A percentile compares a stretch with the other conserved stretches of the same genome.
Evolutionary conservation across 805 yeast species (phyloP).

Genomic region (Yarrowia hollandica): DNA sequence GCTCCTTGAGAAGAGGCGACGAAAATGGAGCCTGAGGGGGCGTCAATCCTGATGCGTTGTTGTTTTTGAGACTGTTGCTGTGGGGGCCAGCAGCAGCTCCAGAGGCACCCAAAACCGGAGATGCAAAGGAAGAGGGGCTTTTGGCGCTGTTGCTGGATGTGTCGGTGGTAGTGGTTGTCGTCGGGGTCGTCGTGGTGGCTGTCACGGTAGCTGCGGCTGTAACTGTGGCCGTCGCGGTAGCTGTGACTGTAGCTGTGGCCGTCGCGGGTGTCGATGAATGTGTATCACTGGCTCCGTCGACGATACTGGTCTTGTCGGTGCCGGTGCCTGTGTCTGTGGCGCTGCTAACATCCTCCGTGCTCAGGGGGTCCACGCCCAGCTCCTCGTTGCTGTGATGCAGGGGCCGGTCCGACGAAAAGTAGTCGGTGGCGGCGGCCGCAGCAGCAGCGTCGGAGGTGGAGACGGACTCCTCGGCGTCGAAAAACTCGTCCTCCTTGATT

Average conservation of each 20-base stretch:
- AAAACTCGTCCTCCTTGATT: slow-evolving; percentile 14
- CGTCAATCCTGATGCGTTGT: neutral
- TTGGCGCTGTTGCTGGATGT: neutral
- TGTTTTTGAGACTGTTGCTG: neutral
- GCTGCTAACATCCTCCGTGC: slow-evolving; percentile 12
- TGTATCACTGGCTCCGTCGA: slow-evolving; percentile 1
- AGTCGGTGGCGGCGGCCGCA: neutral
- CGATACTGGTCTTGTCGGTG: slow-evolving; percentile 3
- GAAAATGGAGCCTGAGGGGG: slow-evolving; percentile 1
- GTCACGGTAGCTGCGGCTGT: too few relatives aligned
- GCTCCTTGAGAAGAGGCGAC: slow-evolving; percentile 15
- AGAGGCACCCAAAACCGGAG: neutral
- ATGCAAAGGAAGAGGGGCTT: slow-evolving; percentile 13
- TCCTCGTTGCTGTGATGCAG: neutral
- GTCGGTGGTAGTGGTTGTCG: neutral
- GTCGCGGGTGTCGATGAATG: too few relatives aligned
- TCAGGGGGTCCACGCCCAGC: neutral
- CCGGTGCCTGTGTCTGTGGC: neutral
- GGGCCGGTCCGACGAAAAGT: neutral
- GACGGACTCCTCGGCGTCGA: slow-evolving; percentile 13
- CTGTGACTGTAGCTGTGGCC: too few relatives aligned
- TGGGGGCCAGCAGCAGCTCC: neutral
- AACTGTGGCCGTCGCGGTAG: too few relatives aligned
- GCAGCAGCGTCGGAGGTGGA: too few relatives aligned
- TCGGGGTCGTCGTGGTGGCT: neutral